These are phyloP conservation scores for maize (Zea mays) DNA, from an alignment of 176 grass and related monocot species.

Conservation along the genomic window DNA sequence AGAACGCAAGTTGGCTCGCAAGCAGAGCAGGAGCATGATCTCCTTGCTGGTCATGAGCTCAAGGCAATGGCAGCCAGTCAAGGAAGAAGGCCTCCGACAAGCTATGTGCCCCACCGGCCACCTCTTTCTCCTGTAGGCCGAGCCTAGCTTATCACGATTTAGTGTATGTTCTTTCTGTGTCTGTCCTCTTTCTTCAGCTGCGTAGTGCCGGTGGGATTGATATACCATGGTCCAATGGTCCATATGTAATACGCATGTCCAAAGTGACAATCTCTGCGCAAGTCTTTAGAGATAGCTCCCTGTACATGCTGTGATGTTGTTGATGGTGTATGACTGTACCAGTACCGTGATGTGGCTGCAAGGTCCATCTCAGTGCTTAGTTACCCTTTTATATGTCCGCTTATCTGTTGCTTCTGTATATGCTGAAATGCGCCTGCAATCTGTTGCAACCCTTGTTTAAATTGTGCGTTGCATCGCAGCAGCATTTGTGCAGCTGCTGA, in stretches of 20 bases:
- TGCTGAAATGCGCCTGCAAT: slow-evolving; percentile 3
- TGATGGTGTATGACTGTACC: slow-evolving; percentile 30
- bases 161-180: slow-evolving; percentile 29
- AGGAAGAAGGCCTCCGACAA: slow-evolving; percentile 40
- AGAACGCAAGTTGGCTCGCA: slow-evolving; percentile 38
- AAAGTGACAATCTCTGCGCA: slow-evolving; percentile 36
- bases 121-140: slow-evolving; percentile 84
- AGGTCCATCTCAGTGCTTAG: slow-evolving; percentile 53
- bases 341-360: slow-evolving; percentile 44
- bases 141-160: slow-evolving; percentile 47
- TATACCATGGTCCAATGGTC: slow-evolving; percentile 40
- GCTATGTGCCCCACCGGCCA: slow-evolving; percentile 67
- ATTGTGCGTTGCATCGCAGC: not conserved
- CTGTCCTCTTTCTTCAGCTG: slow-evolving; percentile 7
- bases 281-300: slow-evolving; percentile 30
- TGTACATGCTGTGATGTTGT: slow-evolving; percentile 43
- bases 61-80: slow-evolving; percentile 43
- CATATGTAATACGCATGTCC: slow-evolving; percentile 28
- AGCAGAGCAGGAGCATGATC: slow-evolving; percentile 34
- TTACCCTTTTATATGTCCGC: slow-evolving; percentile 21
- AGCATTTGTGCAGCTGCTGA: not conserved
- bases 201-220: slow-evolving; percentile 23
- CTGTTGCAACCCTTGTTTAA: not conserved
- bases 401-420: not conserved
- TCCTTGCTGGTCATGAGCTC: slow-evolving; percentile 42